Evolutionary conservation across 768 basidiomycete genomes (phyloP).

Genomic region (Boletus insuetus): DNA sequence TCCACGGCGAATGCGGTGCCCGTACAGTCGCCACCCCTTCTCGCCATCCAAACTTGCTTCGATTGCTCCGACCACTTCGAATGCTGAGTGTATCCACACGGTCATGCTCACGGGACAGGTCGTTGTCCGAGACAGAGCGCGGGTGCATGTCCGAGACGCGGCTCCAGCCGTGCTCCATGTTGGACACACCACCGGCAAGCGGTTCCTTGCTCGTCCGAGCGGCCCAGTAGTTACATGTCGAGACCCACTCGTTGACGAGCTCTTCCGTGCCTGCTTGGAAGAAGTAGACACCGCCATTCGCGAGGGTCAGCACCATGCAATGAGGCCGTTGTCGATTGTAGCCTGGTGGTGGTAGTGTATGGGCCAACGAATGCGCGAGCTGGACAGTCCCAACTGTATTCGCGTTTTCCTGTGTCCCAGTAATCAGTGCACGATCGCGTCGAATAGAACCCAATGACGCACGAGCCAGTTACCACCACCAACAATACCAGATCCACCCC

Average conservation of each 20-base stretch:
- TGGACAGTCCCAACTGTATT: conserved; percentile 76
- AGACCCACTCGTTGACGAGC: conserved; percentile 98
- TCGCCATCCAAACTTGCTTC: conserved; percentile 71
- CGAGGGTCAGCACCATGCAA: conserved; percentile 90
- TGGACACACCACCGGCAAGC: conserved; percentile 92
- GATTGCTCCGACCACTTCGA: conserved; percentile 69
- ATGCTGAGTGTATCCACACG: conserved; percentile 65
- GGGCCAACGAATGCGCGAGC: conserved; percentile 85
- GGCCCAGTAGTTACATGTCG: conserved; percentile 99
- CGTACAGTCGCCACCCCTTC: conserved; percentile 67
- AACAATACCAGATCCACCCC: conserved; percentile 61
- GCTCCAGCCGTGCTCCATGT: conserved; percentile 99
- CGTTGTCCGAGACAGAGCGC: conserved; percentile 58
- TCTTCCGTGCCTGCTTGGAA: conserved; percentile 99
- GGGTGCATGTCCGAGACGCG: conserved; percentile 59
- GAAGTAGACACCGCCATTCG: conserved; percentile 91
- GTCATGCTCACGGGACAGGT: conserved; percentile 48
- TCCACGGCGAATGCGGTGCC: conserved; percentile 65
- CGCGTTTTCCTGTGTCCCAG: conserved; percentile 69
- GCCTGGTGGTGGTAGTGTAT: conserved; percentile 85
- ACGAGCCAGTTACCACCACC: conserved; percentile 99
- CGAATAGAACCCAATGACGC: conserved; percentile 35
- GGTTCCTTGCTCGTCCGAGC: conserved; percentile 95
- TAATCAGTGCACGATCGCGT: conserved; percentile 10
- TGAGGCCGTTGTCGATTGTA: conserved; percentile 89